Percentiles rank a stretch among this genome's conserved stretches.
Conservation (phyloP, 2,329 filamentous ascomycete genomes). For the Drechslerella coelobrocha region DNA sequence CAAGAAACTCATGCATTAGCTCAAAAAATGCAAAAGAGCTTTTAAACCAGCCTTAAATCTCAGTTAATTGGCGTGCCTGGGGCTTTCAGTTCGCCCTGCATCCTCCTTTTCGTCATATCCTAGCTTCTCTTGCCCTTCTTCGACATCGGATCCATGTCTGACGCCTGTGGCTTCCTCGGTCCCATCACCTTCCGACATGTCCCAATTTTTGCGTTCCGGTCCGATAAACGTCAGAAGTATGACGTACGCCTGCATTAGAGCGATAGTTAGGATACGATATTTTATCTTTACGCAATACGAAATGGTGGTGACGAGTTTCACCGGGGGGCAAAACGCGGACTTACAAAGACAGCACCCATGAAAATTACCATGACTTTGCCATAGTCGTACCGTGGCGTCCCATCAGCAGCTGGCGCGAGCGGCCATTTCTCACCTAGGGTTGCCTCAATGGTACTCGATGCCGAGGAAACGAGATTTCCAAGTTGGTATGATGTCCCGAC, state of each 20-base stretch:
- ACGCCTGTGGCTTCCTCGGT: conserved; percentile 14
- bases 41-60: background rate
- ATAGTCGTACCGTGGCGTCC: conserved; percentile 70
- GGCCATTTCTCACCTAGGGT: conserved; percentile 78
- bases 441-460: conserved; percentile 65
- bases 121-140: conserved; percentile 25
- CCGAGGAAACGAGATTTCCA: conserved; percentile 72
- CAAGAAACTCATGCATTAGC: too few species aligned
- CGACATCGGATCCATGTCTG: conserved; percentile 18
- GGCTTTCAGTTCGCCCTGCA: conserved; percentile 6
- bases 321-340: too few species aligned
- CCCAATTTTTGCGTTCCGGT: conserved; percentile 58
- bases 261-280: background rate
- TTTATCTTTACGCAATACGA: background rate
- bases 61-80: background rate
- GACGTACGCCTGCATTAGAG: conserved; percentile 59
- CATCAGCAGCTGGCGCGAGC: conserved; percentile 65
- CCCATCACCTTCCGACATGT: conserved; percentile 47
- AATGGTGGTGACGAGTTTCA: too few species aligned
- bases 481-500: conserved; percentile 77
- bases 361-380: conserved; percentile 89
- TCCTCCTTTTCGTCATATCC: conserved; percentile 35
- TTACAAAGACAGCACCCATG: conserved; percentile 78
- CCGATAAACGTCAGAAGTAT: conserved; percentile 70
- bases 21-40: too few species aligned